Evolutionary conservation across 1,284 basidiomycete genomes (phyloP).

Genomic region (Cryptococcus maquisensis): DNA sequence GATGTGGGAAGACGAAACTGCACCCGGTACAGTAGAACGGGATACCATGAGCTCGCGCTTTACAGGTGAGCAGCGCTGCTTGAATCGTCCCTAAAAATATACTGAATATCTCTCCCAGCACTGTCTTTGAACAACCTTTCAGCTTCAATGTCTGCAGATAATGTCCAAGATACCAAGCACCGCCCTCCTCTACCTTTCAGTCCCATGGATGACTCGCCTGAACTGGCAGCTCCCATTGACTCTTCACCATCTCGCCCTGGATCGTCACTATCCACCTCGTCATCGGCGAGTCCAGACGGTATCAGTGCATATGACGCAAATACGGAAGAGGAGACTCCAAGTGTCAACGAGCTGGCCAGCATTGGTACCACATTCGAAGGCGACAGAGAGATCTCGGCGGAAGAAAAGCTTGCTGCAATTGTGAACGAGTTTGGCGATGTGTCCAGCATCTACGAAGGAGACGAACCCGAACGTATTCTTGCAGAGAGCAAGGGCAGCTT

Average conservation of each 20-base stretch:
- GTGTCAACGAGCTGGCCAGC: not conserved
- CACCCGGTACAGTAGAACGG: constrained; percentile 9
- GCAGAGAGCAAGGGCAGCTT: constrained; percentile 55
- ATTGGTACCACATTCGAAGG: not conserved
- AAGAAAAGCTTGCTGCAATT: constrained; percentile 44
- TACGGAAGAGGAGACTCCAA: not conserved
- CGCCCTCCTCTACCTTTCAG: constrained; percentile 5
- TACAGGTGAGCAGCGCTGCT: not conserved
- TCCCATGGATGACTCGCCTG: constrained; percentile 2
- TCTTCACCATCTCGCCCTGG: not conserved
- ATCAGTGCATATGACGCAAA: too few relatives aligned
- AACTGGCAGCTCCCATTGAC: not conserved
- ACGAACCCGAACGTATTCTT: constrained; percentile 55
- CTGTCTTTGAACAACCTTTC: constrained; percentile 28
- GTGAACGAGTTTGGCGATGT: constrained; percentile 46
- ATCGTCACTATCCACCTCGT: not conserved
- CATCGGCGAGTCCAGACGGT: not conserved
- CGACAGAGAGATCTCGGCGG: constrained; percentile 22
- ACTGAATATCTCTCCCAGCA: constrained; percentile 7
- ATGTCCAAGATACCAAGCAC: not conserved
- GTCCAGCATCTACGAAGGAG: constrained; percentile 51
- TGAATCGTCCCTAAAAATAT: not conserved
- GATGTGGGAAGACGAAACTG: constrained; percentile 21
- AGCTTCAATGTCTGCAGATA: not conserved
- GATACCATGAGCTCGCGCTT: constrained; percentile 3